These are phyloP conservation scores for Scalesia atractyloides DNA, from an alignment of 129 eudicot genomes.

Conservation along the genomic window DNA sequence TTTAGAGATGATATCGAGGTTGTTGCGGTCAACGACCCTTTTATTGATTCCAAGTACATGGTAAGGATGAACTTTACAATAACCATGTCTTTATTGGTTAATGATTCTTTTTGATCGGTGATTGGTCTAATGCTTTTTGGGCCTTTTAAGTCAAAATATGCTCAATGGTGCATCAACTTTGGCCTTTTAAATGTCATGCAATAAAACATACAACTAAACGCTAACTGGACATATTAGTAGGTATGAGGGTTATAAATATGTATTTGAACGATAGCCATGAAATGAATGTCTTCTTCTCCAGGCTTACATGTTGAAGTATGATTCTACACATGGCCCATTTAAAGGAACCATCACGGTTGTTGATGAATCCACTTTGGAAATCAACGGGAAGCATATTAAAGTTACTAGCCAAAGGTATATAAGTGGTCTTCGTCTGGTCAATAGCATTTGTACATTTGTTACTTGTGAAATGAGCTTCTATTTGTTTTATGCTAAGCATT, in stretches of 20 bases:
- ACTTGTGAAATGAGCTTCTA: constrained; percentile 4
- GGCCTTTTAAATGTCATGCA: neutral
- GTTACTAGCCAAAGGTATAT: constrained; percentile 80
- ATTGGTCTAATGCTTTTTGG: neutral
- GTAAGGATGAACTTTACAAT: constrained; percentile 40
- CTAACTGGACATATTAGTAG: neutral
- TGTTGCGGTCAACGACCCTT: constrained; percentile 97
- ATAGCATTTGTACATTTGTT: constrained; percentile 7
- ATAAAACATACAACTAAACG: neutral
- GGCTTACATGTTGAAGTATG: constrained; percentile 99
- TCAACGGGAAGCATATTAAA: constrained; percentile 84
- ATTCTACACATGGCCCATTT: constrained; percentile 95
- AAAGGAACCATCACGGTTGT: constrained; percentile 71
- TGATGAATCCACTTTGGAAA: constrained; percentile 88
- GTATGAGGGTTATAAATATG: neutral
- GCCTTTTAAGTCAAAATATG: neutral
- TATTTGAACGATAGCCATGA: constrained; percentile 15
- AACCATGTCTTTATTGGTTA: constrained; percentile 2
- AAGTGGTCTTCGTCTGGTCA: neutral
- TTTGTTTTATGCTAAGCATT: constrained; percentile 3
- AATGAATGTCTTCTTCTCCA: constrained; percentile 27
- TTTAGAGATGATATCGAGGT: constrained; percentile 94
- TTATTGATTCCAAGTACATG: constrained; percentile 90
- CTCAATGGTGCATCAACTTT: neutral
- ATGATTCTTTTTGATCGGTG: constrained; percentile 7